These are phyloP conservation scores for Kalaharituber pfeilii DNA, from an alignment of 2,329 filamentous ascomycete genomes.

Conservation along the genomic window DNA sequence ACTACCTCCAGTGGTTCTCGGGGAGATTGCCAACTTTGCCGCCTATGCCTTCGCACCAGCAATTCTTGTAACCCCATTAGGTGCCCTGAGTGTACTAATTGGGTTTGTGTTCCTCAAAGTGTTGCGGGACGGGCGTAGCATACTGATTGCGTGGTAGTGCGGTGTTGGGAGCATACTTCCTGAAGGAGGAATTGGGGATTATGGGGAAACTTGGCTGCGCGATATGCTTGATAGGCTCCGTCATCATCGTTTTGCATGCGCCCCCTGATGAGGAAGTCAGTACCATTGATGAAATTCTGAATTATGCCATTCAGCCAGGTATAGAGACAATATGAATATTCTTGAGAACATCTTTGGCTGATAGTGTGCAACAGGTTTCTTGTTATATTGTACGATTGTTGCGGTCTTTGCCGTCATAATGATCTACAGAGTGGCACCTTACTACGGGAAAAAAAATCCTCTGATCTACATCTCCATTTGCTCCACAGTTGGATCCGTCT, in stretches of 20 bases:
- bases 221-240: conserved; percentile 85
- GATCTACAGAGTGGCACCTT: conserved; percentile 87
- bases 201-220: conserved; percentile 89
- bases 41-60: conserved; percentile 96
- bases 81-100: conserved; percentile 84
- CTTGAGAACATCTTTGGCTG: conserved; percentile 16
- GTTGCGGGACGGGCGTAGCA: neutral
- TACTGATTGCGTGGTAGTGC: conserved; percentile 35
- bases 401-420: conserved; percentile 73
- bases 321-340: conserved; percentile 27
- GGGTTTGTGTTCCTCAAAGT: conserved; percentile 34
- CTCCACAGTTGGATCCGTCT: conserved; percentile 89
- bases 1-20: conserved; percentile 54
- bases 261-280: conserved; percentile 82
- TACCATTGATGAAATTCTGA: conserved; percentile 78
- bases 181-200: conserved; percentile 75
- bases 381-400: conserved; percentile 68
- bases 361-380: conserved; percentile 46
- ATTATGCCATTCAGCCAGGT: conserved; percentile 86
- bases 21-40: conserved; percentile 92
- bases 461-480: conserved; percentile 95
- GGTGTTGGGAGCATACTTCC: conserved; percentile 83
- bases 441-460: conserved; percentile 86
- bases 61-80: conserved; percentile 91
- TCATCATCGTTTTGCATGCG: conserved; percentile 94